Percentiles rank a stretch among this genome's conserved stretches.
Conservation (phyloP, 2,329 filamentous ascomycete species). For the Cercospora sp. region DNA sequence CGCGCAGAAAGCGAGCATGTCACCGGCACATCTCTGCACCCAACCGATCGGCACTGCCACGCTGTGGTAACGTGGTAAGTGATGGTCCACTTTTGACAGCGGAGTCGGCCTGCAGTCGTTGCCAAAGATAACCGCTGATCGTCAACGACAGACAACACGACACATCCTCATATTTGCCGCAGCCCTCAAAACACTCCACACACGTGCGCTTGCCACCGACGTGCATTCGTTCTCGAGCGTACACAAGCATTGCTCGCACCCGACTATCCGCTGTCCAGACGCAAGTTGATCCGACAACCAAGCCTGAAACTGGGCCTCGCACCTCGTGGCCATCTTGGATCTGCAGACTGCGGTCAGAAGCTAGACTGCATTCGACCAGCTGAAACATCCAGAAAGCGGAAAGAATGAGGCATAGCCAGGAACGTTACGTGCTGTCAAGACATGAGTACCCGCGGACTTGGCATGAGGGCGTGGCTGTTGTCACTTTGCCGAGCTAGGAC, state of each 20-base stretch:
- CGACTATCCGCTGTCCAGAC: background rate
- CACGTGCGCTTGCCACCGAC: background rate
- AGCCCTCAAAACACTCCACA: background rate
- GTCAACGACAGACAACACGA: background rate
- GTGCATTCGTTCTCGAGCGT: background rate
- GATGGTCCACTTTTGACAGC: background rate
- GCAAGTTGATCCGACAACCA: background rate
- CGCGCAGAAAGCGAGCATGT: background rate
- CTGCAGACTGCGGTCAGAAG: background rate
- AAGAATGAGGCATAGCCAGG: conserved; percentile 6
- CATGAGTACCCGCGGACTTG: background rate
- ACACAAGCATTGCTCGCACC: background rate
- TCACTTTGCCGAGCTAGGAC: conserved; percentile 6
- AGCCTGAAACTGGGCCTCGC: background rate
- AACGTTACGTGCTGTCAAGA: conserved; percentile 3
- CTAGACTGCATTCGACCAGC: background rate
- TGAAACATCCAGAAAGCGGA: background rate
- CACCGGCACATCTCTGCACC: background rate
- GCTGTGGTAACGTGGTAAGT: background rate
- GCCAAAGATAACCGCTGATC: background rate
- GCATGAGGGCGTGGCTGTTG: background rate
- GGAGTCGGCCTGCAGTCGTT: background rate
- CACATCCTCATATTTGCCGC: background rate
- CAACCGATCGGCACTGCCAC: background rate
- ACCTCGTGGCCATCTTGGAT: background rate